Percentiles rank a stretch among this genome's conserved stretches.
Evolutionary conservation across 2,329 filamentous ascomycete species (phyloP).

Genomic region (Phaeosphaeriaceae sp.): DNA sequence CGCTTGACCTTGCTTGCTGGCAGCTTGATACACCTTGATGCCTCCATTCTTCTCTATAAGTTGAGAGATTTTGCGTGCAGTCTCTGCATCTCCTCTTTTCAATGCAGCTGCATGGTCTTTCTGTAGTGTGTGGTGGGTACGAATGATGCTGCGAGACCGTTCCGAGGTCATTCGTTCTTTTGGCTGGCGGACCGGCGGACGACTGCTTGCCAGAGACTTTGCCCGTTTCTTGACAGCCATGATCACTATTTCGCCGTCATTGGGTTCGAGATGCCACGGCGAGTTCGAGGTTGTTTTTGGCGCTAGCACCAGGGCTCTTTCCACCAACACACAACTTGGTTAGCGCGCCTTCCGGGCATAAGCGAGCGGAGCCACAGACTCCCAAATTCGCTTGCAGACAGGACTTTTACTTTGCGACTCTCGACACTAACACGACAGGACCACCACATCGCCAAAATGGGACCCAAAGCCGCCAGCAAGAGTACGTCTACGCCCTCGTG

Average conservation of each 20-base stretch:
- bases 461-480: slow-evolving; percentile 48
- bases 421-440: slow-evolving; percentile 43
- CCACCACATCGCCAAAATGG: slow-evolving; percentile 49
- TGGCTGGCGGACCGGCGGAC: slow-evolving; percentile 38
- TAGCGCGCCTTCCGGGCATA: neutral
- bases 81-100: slow-evolving; percentile 48
- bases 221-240: slow-evolving; percentile 45
- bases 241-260: neutral
- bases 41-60: slow-evolving; percentile 65
- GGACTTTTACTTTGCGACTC: slow-evolving; percentile 27
- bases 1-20: slow-evolving; percentile 68
- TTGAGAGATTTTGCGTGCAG: slow-evolving; percentile 53
- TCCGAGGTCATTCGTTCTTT: slow-evolving; percentile 59
- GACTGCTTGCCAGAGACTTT: slow-evolving; percentile 43
- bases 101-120: slow-evolving; percentile 63
- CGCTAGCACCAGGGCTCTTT: slow-evolving; percentile 21
- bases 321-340: neutral
- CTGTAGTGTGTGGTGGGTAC: slow-evolving; percentile 65
- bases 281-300: slow-evolving; percentile 13
- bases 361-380: slow-evolving; percentile 12
- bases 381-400: slow-evolving; percentile 19
- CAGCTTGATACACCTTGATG: slow-evolving; percentile 66
- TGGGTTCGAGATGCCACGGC: slow-evolving; percentile 19
- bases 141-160: slow-evolving; percentile 65
- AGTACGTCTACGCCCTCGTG: slow-evolving; percentile 33